Percentiles rank a stretch among this genome's conserved stretches.
Evolutionary conservation across 768 basidiomycete species (phyloP).

Genomic region (Hericium rajendrae): DNA sequence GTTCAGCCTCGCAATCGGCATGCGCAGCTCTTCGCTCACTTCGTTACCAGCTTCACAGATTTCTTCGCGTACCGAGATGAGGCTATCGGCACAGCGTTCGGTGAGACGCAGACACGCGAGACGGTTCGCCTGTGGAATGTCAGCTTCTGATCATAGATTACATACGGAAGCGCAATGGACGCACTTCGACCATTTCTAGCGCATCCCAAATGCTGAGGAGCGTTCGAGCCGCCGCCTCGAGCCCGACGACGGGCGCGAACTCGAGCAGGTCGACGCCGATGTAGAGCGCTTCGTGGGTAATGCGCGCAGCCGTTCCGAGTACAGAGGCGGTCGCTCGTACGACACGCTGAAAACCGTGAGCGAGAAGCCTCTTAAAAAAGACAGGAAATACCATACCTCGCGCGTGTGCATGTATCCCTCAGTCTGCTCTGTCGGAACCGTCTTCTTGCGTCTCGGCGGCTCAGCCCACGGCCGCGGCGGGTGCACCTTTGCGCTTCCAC

Average conservation of each 20-base stretch:
- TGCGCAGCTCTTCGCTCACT: slow-evolving; percentile 38
- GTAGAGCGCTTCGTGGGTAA: slow-evolving; percentile 36
- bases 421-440: slow-evolving; percentile 20
- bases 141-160: not conserved
- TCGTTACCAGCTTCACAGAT: slow-evolving; percentile 46
- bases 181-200: slow-evolving; percentile 49
- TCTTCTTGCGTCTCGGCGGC: slow-evolving; percentile 12
- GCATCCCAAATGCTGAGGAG: slow-evolving; percentile 59
- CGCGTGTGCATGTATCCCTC: slow-evolving; percentile 21
- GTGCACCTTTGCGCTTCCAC: slow-evolving; percentile 15
- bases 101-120: slow-evolving; percentile 61
- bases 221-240: slow-evolving; percentile 40
- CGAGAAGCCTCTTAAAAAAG: not conserved
- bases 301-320: slow-evolving; percentile 30
- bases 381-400: slow-evolving; percentile 13
- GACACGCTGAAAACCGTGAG: slow-evolving; percentile 13
- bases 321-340: slow-evolving; percentile 22
- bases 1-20: slow-evolving; percentile 41
- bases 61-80: slow-evolving; percentile 55
- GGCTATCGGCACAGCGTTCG: slow-evolving; percentile 59
- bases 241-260: slow-evolving; percentile 48
- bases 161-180: not conserved
- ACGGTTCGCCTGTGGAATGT: slow-evolving; percentile 45
- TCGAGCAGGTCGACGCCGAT: slow-evolving; percentile 33
- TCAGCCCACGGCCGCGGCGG: slow-evolving; percentile 20